A percentile compares a stretch with the other conserved stretches of the same genome.
Conservation (phyloP, 1,284 basidiomycete species). For the Vanrija humicola region DNA sequence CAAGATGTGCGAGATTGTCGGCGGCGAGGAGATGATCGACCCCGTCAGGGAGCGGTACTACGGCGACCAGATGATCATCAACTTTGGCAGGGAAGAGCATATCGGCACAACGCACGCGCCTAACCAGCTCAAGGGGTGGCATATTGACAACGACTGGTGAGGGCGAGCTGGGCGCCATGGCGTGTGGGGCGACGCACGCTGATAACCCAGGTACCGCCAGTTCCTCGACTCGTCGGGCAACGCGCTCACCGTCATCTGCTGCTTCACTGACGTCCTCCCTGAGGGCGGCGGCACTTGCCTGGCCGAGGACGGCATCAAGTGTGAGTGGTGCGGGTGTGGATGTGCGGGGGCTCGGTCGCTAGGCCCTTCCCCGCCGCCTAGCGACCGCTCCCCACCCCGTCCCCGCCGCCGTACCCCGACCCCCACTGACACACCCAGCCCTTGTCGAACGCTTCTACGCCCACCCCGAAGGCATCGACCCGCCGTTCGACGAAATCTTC, state of each 20-base stretch:
- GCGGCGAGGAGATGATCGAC: slow-evolving; percentile 31
- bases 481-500: slow-evolving; percentile 20
- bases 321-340: slow-evolving; percentile 7
- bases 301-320: slow-evolving; percentile 26
- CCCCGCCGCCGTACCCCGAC: not conserved
- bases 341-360: too few relatives aligned
- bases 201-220: slow-evolving; percentile 22
- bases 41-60: slow-evolving; percentile 28
- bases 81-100: slow-evolving; percentile 25
- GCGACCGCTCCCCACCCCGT: not conserved
- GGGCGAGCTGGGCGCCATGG: not conserved
- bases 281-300: slow-evolving; percentile 27
- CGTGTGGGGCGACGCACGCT: not conserved
- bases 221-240: slow-evolving; percentile 32
- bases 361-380: not conserved
- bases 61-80: slow-evolving; percentile 38
- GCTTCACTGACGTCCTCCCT: slow-evolving; percentile 28
- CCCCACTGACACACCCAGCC: slow-evolving; percentile 3
- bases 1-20: slow-evolving; percentile 34
- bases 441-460: slow-evolving; percentile 24
- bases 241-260: slow-evolving; percentile 31
- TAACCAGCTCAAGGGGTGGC: slow-evolving; percentile 21
- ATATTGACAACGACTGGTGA: slow-evolving; percentile 37
- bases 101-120: slow-evolving; percentile 3
- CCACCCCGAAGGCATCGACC: slow-evolving; percentile 32